Base-by-base conservation (phyloP, 2,329 filamentous ascomycete species). In the Fusarium continuum region DNA sequence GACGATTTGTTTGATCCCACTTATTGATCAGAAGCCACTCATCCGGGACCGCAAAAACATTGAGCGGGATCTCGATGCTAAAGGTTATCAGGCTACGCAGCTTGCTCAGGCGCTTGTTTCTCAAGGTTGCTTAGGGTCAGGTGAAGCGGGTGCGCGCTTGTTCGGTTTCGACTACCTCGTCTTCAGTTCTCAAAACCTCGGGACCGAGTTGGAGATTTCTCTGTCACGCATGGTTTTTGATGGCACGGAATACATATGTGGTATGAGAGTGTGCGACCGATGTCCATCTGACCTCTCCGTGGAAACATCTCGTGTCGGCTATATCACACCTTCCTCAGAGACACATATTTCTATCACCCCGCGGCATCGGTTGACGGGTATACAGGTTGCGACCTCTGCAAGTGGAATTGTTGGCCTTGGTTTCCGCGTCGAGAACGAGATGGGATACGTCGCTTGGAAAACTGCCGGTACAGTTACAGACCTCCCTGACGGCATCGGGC, bases 211-310 rank as follows among this genome's bases (percentile, higher is more conserved):
- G 2, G 16, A 13, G 1, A 19, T 65, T 4, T 61, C 44, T 3
- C 36, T 51, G 6, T 60, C 49, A 0, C 44, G 23, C 4, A 14
- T 49, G 7, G 13, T 8, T 3, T 26, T 34, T 10, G 14, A 57
- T 14, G 40, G 20, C 9, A 34, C 20, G 0, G 0, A 10, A 1
- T 61, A 64, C 9, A 26, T 64, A 3, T 47, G 39, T 6, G 55
- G 61, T 2, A 26, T 65, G 5, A 38, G 61, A 9, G 6, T 44
- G n/a, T n/a, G n/a, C n/a, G n/a, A n/a, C n/a, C n/a, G n/a, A n/a
- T n/a, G n/a, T n/a, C n/a, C n/a, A n/a, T n/a, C n/a, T n/a, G n/a
- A n/a, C n/a, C n/a, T n/a, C n/a, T n/a, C n/a, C n/a, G n/a, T n/a
- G 0, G 35, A 49, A 8, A 6, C 11, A 0, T 29, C 28, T 8